Evolutionary conservation across 192 early-diverging fungal species (phyloP), one percentile per base, ranked within the genome.

Genomic region (Entomortierella lignicola): DNA sequence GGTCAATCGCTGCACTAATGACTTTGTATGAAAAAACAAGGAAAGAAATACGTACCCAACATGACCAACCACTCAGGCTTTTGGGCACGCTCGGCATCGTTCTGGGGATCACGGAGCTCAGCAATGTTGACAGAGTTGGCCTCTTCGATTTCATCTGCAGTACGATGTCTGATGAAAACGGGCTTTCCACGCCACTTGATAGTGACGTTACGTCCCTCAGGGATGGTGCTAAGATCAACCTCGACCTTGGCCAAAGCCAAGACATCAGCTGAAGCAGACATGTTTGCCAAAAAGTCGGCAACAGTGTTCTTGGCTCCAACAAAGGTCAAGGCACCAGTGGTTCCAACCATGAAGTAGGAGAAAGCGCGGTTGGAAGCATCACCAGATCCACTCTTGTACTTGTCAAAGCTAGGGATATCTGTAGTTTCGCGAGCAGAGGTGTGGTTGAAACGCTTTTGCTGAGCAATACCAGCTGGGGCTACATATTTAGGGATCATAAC

Each of bases 101-200:
- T 88, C 86, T 99, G 92, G 52, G 93, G 95, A 85, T 99, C 93
- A 68, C 93, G 93, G 63, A 99, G 89, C 62, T 92, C 90, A 52
- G 85, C 53, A 60, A 99, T 72, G 80, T 91, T 89, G 63, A 95
- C 92, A 37, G 83, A 47, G 80, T 96, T 93, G 64, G 96, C 96
- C 80, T 98, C 97, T 10, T 89, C 90, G 67, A 99, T 99, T 83
- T 99, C 97, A 63, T 91, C 94, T 23, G 89, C 85, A 32, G 97
- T 99, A 70, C 97, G 91, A 87, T 99, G 97, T 82, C 96, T 92
- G 70, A 99, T 92, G 81, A 98, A 97, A 57, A 99, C 91, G 37
- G 97, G 97, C 91, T 99, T 99, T 85, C 97, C 97, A 74, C 96
- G 92, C 97, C 97, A 99, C 91, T 99, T 99, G 85, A 99, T 85